These are phyloP conservation scores for Aspergillus neoniger DNA, from an alignment of 2,329 filamentous ascomycete species.

Conservation along the genomic window DNA sequence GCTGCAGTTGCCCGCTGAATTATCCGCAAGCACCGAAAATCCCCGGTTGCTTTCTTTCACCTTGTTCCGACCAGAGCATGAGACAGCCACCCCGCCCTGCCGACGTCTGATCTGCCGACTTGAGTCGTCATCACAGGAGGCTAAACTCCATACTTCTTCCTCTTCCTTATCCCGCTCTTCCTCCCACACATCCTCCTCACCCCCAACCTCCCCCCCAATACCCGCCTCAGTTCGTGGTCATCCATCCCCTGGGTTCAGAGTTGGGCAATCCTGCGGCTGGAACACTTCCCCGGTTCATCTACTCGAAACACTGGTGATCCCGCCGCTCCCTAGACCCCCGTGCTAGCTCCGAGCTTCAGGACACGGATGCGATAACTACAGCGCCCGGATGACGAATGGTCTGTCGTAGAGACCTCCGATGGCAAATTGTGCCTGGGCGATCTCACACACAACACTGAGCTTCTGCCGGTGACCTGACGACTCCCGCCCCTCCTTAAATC, in stretches of 20 bases:
- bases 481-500: conserved; percentile 20
- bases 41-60: neutral
- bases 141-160: conserved; percentile 11
- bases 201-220: conserved; percentile 1
- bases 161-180: conserved; percentile 6
- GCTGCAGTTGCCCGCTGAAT: neutral
- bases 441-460: conserved; percentile 25
- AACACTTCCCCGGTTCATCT: neutral
- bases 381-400: conserved; percentile 40
- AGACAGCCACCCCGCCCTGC: conserved; percentile 4
- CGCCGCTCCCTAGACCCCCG: neutral
- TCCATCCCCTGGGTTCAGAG: neutral
- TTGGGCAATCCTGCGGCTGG: neutral
- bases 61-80: neutral
- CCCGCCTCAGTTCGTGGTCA: neutral
- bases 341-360: conserved; percentile 12
- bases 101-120: conserved; percentile 5
- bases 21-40: neutral
- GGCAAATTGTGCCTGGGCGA: conserved; percentile 38
- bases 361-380: conserved; percentile 27
- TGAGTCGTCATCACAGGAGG: conserved; percentile 9
- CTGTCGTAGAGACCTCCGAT: conserved; percentile 37
- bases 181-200: neutral
- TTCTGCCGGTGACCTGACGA: conserved; percentile 26
- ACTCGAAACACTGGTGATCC: neutral